phyloP scores from a whole-genome alignment of 257 asterid genomes.

The Scutellaria minor region DNA sequence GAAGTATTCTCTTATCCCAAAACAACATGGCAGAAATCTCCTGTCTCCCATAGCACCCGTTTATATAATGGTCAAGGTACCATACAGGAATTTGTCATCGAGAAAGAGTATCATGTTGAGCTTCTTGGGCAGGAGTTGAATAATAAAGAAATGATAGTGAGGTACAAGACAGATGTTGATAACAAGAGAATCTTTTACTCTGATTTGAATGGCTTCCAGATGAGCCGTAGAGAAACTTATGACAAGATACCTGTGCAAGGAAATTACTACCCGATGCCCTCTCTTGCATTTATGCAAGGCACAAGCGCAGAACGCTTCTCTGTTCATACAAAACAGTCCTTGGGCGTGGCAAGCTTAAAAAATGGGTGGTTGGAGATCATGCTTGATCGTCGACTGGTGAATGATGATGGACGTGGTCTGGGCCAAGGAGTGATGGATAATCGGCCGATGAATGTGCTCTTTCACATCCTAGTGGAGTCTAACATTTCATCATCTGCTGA shows the following conservation, averaged over 20 bases:
- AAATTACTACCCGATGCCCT: conserved; percentile 95
- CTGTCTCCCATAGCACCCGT: conserved; percentile 90
- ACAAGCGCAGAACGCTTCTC: conserved; percentile 79
- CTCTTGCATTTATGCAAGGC: conserved; percentile 87
- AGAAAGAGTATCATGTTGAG: conserved; percentile 97
- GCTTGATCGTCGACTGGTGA: conserved; percentile 85
- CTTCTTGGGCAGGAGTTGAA: conserved; percentile 68
- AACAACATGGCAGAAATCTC: conserved; percentile 68
- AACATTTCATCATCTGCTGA: conserved; percentile 60
- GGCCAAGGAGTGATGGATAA: conserved; percentile 99
- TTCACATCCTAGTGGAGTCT: conserved; percentile 73
- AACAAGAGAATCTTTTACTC: conserved; percentile 77
- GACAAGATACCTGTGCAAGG: conserved; percentile 96
- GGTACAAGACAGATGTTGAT: conserved; percentile 75
- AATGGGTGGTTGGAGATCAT: conserved; percentile 90
- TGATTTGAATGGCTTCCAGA: conserved; percentile 94
- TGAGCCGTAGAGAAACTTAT: conserved; percentile 92
- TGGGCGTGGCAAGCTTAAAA: conserved; percentile 88
- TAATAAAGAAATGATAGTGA: conserved; percentile 70
- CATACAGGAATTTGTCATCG: conserved; percentile 75
- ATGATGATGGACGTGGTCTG: conserved; percentile 95
- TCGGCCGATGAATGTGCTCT: conserved; percentile 79
- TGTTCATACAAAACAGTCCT: conserved; percentile 81
- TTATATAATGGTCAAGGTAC: conserved; percentile 60
- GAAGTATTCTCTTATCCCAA: conserved; percentile 81